A percentile compares a stretch with the other conserved stretches of the same genome.
Conservation (phyloP, 1,284 basidiomycete species). For the Papiliotrema nemorosa region DNA sequence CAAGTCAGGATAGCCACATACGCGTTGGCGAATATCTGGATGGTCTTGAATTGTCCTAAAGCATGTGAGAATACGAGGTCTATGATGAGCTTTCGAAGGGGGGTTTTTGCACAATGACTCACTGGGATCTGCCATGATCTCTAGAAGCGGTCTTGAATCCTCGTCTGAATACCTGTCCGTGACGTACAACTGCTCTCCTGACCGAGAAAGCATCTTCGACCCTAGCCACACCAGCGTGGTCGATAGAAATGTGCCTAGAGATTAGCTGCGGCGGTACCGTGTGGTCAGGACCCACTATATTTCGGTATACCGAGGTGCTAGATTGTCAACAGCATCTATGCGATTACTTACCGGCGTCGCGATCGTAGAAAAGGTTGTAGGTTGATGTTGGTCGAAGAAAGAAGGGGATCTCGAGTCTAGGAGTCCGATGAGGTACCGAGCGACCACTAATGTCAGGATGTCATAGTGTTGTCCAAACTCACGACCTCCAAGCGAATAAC, state of each 20-base stretch:
- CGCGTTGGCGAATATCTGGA: slow-evolving; percentile 83
- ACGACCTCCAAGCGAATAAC: slow-evolving; percentile 47
- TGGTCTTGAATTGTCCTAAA: slow-evolving; percentile 63
- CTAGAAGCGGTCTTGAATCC: slow-evolving; percentile 64
- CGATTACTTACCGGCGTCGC: slow-evolving; percentile 33
- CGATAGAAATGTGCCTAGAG: slow-evolving; percentile 56
- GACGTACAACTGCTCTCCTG: slow-evolving; percentile 76
- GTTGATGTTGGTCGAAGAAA: slow-evolving; percentile 38
- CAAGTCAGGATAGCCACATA: slow-evolving; percentile 43
- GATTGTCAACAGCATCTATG: neutral
- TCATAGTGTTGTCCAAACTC: slow-evolving; percentile 12
- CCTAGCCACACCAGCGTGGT: slow-evolving; percentile 61
- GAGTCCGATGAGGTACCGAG: slow-evolving; percentile 43
- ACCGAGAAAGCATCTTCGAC: slow-evolving; percentile 70
- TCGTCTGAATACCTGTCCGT: slow-evolving; percentile 67
- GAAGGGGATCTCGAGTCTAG: slow-evolving; percentile 39
- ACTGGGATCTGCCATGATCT: slow-evolving; percentile 84
- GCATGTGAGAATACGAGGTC: slow-evolving; percentile 75
- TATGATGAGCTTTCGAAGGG: slow-evolving; percentile 26
- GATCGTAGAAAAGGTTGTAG: slow-evolving; percentile 41
- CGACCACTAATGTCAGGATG: slow-evolving; percentile 32
- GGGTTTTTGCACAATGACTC: slow-evolving; percentile 31
- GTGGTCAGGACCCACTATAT: slow-evolving; percentile 28
- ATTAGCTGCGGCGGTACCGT: neutral
- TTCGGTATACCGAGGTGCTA: slow-evolving; percentile 37